phyloP scores from a whole-genome alignment of 208 protist species.

The Tritrichomonas foetus region DNA sequence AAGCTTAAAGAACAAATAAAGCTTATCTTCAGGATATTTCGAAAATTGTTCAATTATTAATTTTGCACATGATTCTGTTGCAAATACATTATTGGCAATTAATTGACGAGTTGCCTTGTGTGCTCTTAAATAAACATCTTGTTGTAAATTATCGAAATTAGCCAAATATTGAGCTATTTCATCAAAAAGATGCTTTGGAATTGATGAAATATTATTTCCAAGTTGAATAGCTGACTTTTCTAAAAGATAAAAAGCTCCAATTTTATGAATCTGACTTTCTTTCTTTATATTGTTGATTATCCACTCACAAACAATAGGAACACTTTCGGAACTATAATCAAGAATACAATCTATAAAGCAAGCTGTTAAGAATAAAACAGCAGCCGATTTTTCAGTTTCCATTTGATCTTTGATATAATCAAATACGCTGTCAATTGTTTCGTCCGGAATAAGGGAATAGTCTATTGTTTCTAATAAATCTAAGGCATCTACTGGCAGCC shows the following conservation, averaged over 20 bases:
- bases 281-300: not conserved
- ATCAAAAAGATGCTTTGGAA: not conserved
- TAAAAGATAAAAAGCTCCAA: not conserved
- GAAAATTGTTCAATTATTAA: not conserved
- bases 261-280: not conserved
- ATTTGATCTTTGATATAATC: not conserved
- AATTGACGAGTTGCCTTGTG: not conserved
- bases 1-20: not conserved
- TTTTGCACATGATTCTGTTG: not conserved
- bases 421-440: not conserved
- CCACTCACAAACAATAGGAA: not conserved
- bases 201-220: not conserved
- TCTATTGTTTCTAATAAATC: not conserved
- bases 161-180: not conserved
- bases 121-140: not conserved
- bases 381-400: not conserved
- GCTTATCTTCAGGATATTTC: not conserved
- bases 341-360: not conserved
- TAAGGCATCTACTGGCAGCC: not conserved
- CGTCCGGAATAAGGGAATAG: not conserved
- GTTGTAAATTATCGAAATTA: not conserved
- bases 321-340: not conserved
- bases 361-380: not conserved
- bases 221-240: not conserved
- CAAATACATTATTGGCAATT: not conserved